Evolutionary conservation across 345 rosid species (phyloP).

Genomic region (Eucalyptus curtisii): DNA sequence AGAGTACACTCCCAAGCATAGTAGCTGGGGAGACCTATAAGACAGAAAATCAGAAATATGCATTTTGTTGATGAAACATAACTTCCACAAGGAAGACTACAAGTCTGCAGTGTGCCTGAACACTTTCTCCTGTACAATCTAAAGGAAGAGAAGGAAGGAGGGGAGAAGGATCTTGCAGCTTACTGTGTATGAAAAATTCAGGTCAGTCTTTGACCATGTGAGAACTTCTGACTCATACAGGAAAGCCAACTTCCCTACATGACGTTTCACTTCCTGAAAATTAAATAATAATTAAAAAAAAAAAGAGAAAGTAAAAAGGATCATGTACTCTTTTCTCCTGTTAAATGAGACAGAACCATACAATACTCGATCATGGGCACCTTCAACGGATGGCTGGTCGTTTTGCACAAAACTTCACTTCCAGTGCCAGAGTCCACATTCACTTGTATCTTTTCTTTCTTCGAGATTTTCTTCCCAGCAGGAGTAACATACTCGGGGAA

Average conservation of each 20-base stretch:
- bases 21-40: slow-evolving; percentile 43
- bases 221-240: slow-evolving; percentile 78
- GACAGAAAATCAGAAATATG: background rate
- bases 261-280: slow-evolving; percentile 52
- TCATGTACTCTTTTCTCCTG: background rate
- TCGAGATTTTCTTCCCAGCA: slow-evolving; percentile 60
- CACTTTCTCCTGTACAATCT: background rate
- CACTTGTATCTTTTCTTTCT: slow-evolving; percentile 64
- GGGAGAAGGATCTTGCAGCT: background rate
- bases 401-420: slow-evolving; percentile 48
- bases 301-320: background rate
- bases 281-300: background rate
- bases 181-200: slow-evolving; percentile 66
- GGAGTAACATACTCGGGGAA: slow-evolving; percentile 88
- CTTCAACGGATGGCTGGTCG: slow-evolving; percentile 81
- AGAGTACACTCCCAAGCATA: slow-evolving; percentile 59
- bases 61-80: background rate
- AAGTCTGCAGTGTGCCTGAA: background rate
- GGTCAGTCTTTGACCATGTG: slow-evolving; percentile 61
- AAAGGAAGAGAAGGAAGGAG: background rate
- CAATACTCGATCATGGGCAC: background rate
- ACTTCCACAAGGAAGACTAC: background rate
- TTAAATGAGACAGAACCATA: background rate
- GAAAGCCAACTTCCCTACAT: slow-evolving; percentile 47
- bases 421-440: slow-evolving; percentile 57